Evolutionary conservation across 495 filamentous ascomycete species (phyloP).

Genomic region (Sabuloglossum arenarium): DNA sequence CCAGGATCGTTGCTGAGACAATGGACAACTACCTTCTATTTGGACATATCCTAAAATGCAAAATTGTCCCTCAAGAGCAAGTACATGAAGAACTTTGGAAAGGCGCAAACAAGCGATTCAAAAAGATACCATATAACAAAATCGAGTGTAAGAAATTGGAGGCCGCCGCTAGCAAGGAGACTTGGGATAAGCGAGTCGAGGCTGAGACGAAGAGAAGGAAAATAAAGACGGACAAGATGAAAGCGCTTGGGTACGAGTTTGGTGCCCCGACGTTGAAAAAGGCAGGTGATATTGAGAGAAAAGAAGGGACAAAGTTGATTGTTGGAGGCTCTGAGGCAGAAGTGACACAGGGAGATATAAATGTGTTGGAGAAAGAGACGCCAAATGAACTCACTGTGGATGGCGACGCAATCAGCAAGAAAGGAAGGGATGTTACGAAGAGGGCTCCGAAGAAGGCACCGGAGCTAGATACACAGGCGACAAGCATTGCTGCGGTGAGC

Average conservation of each 20-base stretch:
- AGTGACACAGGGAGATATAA: background rate
- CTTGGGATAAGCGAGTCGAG: conserved; percentile 52
- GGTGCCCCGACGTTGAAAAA: conserved; percentile 51
- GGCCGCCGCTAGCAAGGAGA: conserved; percentile 42
- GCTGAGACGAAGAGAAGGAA: conserved; percentile 47
- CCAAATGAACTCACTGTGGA: background rate
- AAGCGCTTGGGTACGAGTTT: conserved; percentile 69
- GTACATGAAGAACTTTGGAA: conserved; percentile 67
- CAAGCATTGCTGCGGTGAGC: background rate
- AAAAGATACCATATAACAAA: conserved; percentile 64
- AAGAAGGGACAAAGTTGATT: background rate
- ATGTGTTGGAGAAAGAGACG: background rate
- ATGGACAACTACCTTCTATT: conserved; percentile 98
- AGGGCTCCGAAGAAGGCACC: background rate
- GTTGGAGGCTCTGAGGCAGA: background rate
- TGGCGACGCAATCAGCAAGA: background rate
- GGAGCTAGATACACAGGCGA: too few relatives aligned
- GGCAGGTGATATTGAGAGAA: conserved; percentile 28
- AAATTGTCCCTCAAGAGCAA: conserved; percentile 50
- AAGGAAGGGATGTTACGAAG: background rate
- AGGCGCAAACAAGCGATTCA: conserved; percentile 74
- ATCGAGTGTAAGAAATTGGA: conserved; percentile 56
- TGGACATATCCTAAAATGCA: conserved; percentile 75
- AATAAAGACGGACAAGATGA: conserved; percentile 48
- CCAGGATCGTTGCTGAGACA: conserved; percentile 72